Conservation (phyloP, 257 asterid genomes). For the Solanum pennellii region DNA sequence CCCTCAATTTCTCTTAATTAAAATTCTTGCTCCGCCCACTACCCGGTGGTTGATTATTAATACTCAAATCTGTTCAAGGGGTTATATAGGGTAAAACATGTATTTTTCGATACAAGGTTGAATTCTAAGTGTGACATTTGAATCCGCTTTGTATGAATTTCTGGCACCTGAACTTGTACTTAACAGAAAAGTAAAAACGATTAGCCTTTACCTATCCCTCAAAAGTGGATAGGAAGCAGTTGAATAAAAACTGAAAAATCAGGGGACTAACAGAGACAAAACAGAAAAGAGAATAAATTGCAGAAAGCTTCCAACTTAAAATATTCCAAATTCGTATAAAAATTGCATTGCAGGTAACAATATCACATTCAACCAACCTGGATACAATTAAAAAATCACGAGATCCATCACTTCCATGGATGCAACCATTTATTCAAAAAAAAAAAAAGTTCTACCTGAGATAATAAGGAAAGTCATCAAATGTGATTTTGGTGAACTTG, state of each 20-base stretch:
- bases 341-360: neutral
- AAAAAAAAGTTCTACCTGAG: constrained; percentile 41
- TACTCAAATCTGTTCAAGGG: neutral
- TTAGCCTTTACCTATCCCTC: neutral
- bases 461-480: constrained; percentile 73
- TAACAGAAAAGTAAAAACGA: neutral
- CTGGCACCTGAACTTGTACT: neutral
- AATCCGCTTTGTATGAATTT: neutral
- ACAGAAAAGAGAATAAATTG: neutral
- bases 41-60: neutral
- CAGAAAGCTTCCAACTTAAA: neutral
- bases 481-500: constrained; percentile 35
- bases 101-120: too few species aligned
- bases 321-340: neutral
- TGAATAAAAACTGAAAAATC: neutral
- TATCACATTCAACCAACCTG: neutral
- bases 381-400: neutral
- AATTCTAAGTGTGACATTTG: too few species aligned
- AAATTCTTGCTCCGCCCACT: neutral
- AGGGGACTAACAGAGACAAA: neutral
- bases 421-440: too few species aligned
- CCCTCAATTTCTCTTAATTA: too few species aligned
- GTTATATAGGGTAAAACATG: too few species aligned
- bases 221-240: neutral
- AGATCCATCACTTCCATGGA: neutral